Evolutionary conservation across 805 yeast genomes (phyloP), one percentile per base, ranked within the genome.

Genomic region (Tetrapisispora taiwanensis): DNA sequence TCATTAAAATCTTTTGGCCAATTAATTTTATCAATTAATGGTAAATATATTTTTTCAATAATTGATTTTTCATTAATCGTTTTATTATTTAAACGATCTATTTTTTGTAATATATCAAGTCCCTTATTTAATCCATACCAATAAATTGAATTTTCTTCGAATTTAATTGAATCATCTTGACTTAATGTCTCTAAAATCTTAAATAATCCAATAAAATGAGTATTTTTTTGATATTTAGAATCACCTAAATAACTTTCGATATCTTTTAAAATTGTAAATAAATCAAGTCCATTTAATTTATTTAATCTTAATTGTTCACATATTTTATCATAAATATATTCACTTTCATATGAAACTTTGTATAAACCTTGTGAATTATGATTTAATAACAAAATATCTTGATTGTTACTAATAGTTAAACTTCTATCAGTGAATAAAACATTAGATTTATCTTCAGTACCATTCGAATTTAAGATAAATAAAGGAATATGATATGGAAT

Each of bases 401-500:
- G 46, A 26, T 52, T 45, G 8, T 58, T 35, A 6, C 41, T 43
- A 19, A 56, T 36, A 1, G 59, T 49, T 14, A 37, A 28, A 17
- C 30, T 10, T 46, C 64, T 53, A 38, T 60, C 65, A 3, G 61
- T 59, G 52, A 62, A 46, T 35, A 62, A 41, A 4, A 51, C 49
- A 28, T 59, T 52, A 18, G 50, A 43, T 7, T 41, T 41, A 38
- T 59, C 63, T 9, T 30, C 15, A 17, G 46, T 32, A n/a, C 55
- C 55, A 22, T 47, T 44, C 14, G 54, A 46, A 35, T 53, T 41
- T 17, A 42, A 41, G n/a, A 50, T 49, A 24, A 61, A 55, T 37
- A 84, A 58, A 3, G 90, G 89, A 37, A 82, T 64, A 49, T 79
- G 81, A 54, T 67, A 82, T 3, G 82, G 81, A 34, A 68, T 63